Base-by-base conservation (phyloP, 2,329 filamentous ascomycete genomes). In the Neopestalotiopsis sp. region DNA sequence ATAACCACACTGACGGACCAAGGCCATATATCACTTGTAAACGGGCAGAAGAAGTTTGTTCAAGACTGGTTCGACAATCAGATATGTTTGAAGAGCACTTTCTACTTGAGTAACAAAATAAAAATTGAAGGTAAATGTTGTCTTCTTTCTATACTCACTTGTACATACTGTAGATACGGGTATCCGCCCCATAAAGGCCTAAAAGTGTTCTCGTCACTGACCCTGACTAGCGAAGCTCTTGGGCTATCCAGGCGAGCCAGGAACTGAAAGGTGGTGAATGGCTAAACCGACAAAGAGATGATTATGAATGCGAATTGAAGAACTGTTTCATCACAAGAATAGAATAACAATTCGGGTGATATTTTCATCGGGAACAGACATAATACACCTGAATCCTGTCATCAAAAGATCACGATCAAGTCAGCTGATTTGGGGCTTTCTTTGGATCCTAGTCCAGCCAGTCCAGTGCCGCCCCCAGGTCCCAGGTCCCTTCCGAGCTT, bases 401-500 rank as follows among this genome's bases (percentile, higher is more conserved):
- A 12, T 14, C 7, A 59, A 4, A 12, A 5, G 20, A 49, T 64
- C 61, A 49, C 38, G 40, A 32, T 34, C 17, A 45, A 28, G 61
- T 64, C 61, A 64, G 40, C 61, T 64, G 61, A 64, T 53, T 28
- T 20, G n/a, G 20, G 40, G 14, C 28, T 12, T 20, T 12, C 1
- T 24, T 14, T 14, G 17, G 30, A 5, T 62, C 38, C 17, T 9
- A 7, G n/a, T 32, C n/a, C 13, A 24, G 34, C 57, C 28, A 24
- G 9, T 24, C 30, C 59, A 62, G 59, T 20, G 59, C 28, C 59
- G 24, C 59, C 9, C 12, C 9, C 59, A 40, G 38, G n/a, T 30
- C 61, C 61, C 34, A 65, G 38, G 20, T 53, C 40, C n/a, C 28
- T 20, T 40, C 38, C 38, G 38, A 65, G 34, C 61, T 49, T 64